Evolutionary conservation across 352 stramenopile genomes (phyloP).

Genomic region (Globisporangium nagaii): DNA sequence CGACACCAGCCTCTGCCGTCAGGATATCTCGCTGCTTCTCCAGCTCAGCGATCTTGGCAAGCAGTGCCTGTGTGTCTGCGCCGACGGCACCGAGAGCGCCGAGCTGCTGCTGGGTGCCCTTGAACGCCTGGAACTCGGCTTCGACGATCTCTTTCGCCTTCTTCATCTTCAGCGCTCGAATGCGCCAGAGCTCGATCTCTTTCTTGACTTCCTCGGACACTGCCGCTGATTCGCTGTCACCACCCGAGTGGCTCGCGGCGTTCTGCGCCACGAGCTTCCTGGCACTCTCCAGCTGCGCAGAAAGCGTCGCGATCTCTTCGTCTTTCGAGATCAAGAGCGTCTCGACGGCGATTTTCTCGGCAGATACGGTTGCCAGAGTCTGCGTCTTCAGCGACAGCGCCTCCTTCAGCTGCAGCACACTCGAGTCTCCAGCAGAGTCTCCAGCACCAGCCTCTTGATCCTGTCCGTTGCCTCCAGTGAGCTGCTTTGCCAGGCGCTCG

Average conservation of each 20-base stretch:
- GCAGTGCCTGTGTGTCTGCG: neutral
- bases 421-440: neutral
- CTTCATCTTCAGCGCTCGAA: conserved; percentile 34
- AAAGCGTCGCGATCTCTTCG: neutral
- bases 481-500: conserved; percentile 14
- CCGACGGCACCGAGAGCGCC: no score
- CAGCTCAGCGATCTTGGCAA: neutral
- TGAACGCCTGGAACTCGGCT: conserved; percentile 10
- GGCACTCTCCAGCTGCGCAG: neutral
- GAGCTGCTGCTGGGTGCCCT: neutral
- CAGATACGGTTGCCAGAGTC: conserved; percentile 1
- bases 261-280: neutral
- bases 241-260: no score
- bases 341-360: conserved; percentile 4
- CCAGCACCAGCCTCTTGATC: neutral
- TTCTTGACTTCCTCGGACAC: conserved; percentile 11
- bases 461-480: neutral
- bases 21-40: conserved; percentile 5
- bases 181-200: conserved; percentile 29
- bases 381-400: conserved; percentile 7
- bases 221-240: neutral
- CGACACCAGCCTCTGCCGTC: neutral
- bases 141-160: conserved; percentile 26
- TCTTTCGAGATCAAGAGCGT: conserved; percentile 4
- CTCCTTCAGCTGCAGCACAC: conserved; percentile 10